These are phyloP conservation scores for Fusarium nygamai DNA, from an alignment of 2,329 filamentous ascomycete genomes.

Conservation along the genomic window DNA sequence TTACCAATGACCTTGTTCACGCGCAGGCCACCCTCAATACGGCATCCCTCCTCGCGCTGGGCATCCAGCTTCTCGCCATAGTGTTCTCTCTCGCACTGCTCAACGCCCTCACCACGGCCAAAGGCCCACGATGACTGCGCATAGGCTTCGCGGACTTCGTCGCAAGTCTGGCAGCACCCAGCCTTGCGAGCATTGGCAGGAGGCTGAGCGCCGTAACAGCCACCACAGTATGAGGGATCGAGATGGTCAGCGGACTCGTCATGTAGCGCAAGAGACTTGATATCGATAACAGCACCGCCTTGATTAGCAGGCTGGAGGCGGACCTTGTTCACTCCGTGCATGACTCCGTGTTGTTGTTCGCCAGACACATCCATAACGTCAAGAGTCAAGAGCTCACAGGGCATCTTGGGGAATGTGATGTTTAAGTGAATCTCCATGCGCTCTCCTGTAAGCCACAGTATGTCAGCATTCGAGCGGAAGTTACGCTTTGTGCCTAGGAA, in stretches of 20 bases:
- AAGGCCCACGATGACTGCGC: constrained; percentile 92
- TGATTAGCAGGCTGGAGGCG: constrained; percentile 77
- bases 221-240: constrained; percentile 90
- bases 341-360: constrained; percentile 93
- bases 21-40: constrained; percentile 88
- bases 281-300: constrained; percentile 80
- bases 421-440: constrained; percentile 99
- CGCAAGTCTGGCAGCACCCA: constrained; percentile 97
- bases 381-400: constrained; percentile 93
- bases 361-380: constrained; percentile 99
- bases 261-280: constrained; percentile 71
- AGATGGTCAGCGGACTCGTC: constrained; percentile 80
- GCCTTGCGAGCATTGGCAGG: constrained; percentile 77
- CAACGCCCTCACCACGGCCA: constrained; percentile 88
- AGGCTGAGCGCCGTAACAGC: constrained; percentile 86
- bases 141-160: constrained; percentile 96
- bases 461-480: constrained; percentile 34
- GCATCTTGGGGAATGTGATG: constrained; percentile 91
- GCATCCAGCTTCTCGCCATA: constrained; percentile 89
- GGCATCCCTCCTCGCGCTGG: constrained; percentile 91
- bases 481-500: not conserved
- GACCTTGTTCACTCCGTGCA: constrained; percentile 92
- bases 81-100: constrained; percentile 95
- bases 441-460: constrained; percentile 68
- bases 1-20: constrained; percentile 99